Evolutionary conservation across 768 basidiomycete genomes (phyloP).

Genomic region (Lactifluus pinguis): DNA sequence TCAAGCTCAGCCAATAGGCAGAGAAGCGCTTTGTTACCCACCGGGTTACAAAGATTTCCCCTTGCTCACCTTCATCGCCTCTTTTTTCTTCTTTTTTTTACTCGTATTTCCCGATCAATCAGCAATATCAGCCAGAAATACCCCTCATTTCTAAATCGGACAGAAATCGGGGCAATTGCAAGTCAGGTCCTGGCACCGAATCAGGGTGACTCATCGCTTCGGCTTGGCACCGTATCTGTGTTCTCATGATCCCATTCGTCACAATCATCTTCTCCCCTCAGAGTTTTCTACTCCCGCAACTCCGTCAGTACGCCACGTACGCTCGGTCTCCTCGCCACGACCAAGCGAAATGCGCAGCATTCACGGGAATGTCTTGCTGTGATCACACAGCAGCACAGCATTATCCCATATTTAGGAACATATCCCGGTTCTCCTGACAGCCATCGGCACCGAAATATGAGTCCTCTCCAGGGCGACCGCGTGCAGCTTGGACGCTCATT

Average conservation of each 20-base stretch:
- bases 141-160: background rate
- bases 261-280: background rate
- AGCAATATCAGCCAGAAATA: background rate
- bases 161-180: background rate
- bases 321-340: background rate
- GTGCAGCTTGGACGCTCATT: constrained; percentile 3
- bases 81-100: background rate
- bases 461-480: constrained; percentile 3
- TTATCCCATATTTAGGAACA: background rate
- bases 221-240: background rate
- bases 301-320: background rate
- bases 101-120: background rate
- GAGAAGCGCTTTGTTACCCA: background rate
- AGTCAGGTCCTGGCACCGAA: background rate
- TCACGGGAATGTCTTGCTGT: background rate
- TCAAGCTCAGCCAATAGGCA: constrained; percentile 14
- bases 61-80: background rate
- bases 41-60: background rate
- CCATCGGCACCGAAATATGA: constrained; percentile 10
- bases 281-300: too few species aligned
- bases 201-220: background rate
- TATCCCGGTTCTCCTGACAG: constrained; percentile 7
- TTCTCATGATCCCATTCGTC: background rate
- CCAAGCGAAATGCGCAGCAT: background rate
- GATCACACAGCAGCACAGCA: constrained; percentile 1